A percentile compares a stretch with the other conserved stretches of the same genome.
Conservation (phyloP, 139 green algal species). For the Chlorella sp. region DNA sequence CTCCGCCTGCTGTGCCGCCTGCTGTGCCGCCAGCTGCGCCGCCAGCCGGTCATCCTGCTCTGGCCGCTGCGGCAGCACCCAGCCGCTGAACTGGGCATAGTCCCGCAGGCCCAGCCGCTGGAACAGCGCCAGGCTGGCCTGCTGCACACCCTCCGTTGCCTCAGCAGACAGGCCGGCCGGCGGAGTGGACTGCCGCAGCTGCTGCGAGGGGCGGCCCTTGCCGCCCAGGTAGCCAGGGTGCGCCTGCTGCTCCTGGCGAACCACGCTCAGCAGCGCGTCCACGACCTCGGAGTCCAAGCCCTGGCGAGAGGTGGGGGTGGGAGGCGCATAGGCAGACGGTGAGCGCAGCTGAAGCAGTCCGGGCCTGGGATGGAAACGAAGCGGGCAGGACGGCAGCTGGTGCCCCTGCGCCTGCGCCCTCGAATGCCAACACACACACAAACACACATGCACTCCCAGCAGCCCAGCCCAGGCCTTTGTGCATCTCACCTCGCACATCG, state of each 20-base stretch:
- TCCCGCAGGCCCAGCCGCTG: conserved; percentile 37
- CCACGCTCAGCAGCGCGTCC: conserved; percentile 6
- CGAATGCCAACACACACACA: no score
- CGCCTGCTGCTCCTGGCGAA: background rate
- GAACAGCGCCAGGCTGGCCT: conserved; percentile 30
- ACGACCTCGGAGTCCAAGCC: conserved; percentile 18
- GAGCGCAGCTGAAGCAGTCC: no score
- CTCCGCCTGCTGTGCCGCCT: background rate
- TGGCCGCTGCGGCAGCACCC: conserved; percentile 30
- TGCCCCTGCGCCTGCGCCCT: no score
- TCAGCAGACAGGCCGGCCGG: conserved; percentile 13
- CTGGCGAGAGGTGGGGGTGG: no score
- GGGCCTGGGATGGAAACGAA: no score
- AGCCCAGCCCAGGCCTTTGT: no score
- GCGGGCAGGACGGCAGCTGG: no score
- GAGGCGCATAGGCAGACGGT: no score
- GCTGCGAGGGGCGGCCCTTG: conserved; percentile 6
- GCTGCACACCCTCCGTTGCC: background rate
- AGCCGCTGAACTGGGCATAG: conserved; percentile 45
- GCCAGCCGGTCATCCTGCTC: background rate
- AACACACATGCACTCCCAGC: no score
- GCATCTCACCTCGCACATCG: conserved; percentile 18
- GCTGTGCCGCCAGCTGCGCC: background rate
- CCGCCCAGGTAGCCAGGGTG: conserved; percentile 37
- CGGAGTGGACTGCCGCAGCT: conserved; percentile 37